phyloP scores from a whole-genome alignment of 345 rosid species.

The Psidium friedrichsthalianum region DNA sequence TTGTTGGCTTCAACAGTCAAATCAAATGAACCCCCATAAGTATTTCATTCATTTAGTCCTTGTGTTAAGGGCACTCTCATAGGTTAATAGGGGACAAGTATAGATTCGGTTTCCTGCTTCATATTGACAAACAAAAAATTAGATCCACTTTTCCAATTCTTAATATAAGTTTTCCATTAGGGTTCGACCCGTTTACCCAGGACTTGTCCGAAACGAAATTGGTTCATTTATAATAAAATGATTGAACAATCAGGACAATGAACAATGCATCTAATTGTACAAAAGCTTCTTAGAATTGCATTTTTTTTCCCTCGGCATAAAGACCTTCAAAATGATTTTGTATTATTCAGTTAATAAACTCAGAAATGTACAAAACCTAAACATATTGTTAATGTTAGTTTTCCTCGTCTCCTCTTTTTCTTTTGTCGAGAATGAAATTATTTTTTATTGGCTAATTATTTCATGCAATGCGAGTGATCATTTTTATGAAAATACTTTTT shows the following conservation, averaged over 20 bases:
- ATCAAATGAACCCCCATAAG: neutral
- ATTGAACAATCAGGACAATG: no score
- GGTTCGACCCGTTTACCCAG: no score
- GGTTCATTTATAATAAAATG: no score
- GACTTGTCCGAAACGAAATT: no score
- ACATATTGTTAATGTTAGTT: no score
- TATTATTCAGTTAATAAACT: no score
- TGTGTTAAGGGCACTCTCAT: neutral
- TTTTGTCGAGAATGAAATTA: rapidly evolving
- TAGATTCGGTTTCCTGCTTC: neutral
- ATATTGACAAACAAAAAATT: neutral
- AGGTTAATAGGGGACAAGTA: neutral
- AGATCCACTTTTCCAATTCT: neutral
- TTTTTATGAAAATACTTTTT: neutral
- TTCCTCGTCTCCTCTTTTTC: no score
- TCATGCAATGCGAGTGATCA: neutral
- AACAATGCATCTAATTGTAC: no score
- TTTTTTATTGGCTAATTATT: neutral
- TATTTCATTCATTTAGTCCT: neutral
- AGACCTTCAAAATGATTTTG: no score
- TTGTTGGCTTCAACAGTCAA: neutral
- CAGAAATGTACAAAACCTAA: no score
- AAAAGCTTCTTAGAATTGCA: no score
- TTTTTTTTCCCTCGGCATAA: no score
- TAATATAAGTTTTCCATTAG: neutral